A percentile compares a stretch with the other conserved stretches of the same genome.
Conservation (phyloP, 2,329 filamentous ascomycete genomes). For the Apiospora marii region DNA sequence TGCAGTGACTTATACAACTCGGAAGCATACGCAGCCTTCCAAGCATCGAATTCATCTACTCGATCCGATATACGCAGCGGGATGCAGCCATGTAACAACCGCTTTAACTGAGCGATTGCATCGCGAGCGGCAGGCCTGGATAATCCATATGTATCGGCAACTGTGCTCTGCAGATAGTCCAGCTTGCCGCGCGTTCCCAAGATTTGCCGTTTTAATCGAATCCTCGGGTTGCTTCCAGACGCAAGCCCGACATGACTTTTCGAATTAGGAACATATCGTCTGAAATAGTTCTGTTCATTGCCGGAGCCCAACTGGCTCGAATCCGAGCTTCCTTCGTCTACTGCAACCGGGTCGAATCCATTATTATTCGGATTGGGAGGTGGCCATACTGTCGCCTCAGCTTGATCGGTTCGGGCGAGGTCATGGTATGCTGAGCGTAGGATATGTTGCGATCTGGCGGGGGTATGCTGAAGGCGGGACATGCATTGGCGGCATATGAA, state of each 20-base stretch:
- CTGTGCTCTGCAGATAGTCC: constrained; percentile 29
- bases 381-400: constrained; percentile 3
- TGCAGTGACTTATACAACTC: constrained; percentile 22
- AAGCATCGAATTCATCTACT: constrained; percentile 37
- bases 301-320: background rate
- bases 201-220: constrained; percentile 23
- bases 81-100: constrained; percentile 32
- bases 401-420: constrained; percentile 27
- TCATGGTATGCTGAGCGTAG: constrained; percentile 27
- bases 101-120: constrained; percentile 38
- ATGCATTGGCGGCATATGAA: constrained; percentile 42
- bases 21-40: constrained; percentile 37
- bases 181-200: background rate
- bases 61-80: constrained; percentile 27
- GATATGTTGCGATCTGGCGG: constrained; percentile 24
- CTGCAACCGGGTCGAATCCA: background rate
- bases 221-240: constrained; percentile 11
- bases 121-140: constrained; percentile 35
- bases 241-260: background rate
- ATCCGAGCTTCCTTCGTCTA: background rate
- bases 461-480: constrained; percentile 33
- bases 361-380: background rate
- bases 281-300: background rate
- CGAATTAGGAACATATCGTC: background rate
- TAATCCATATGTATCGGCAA: constrained; percentile 34